These are phyloP conservation scores for Rhizopogon vinicolor DNA, from an alignment of 768 basidiomycete genomes.

Conservation along the genomic window DNA sequence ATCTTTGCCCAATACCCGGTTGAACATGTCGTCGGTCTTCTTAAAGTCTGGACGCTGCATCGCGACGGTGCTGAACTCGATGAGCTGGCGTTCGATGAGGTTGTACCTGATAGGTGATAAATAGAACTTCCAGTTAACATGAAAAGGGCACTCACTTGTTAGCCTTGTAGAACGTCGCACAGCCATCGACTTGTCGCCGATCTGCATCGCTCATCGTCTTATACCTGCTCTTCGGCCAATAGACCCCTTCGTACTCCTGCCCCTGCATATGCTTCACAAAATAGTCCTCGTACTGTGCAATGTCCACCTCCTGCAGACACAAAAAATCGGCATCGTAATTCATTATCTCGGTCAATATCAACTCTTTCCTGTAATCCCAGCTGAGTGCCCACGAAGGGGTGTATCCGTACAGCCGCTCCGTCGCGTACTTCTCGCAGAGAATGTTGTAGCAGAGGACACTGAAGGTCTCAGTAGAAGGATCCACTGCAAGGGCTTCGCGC, in stretches of 20 bases:
- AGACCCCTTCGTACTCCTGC: conserved; percentile 86
- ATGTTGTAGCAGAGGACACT: conserved; percentile 90
- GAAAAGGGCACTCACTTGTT: conserved; percentile 57
- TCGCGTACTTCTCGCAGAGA: conserved; percentile 87
- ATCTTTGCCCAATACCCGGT: conserved; percentile 93
- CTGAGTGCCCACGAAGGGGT: conserved; percentile 93
- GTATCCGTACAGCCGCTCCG: conserved; percentile 87
- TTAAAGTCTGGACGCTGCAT: conserved; percentile 93
- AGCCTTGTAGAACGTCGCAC: conserved; percentile 93
- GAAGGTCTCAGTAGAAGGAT: conserved; percentile 71
- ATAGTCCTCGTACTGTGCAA: conserved; percentile 87
- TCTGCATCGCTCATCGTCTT: conserved; percentile 90
- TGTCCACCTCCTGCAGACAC: conserved; percentile 95
- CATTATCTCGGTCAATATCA: conserved; percentile 81
- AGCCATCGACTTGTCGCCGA: conserved; percentile 87
- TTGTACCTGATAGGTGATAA: conserved; percentile 56
- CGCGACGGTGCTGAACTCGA: conserved; percentile 91
- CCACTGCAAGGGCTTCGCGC: conserved; percentile 53
- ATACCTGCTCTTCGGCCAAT: conserved; percentile 88
- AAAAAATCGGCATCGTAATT: conserved; percentile 83
- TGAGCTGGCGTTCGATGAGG: conserved; percentile 87
- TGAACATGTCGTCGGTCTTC: conserved; percentile 99
- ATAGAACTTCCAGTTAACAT: not conserved
- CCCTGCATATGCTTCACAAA: conserved; percentile 69
- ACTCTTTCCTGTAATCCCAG: conserved; percentile 93